phyloP scores from a whole-genome alignment of 345 rosid genomes.

The Noccaea caerulescens region DNA sequence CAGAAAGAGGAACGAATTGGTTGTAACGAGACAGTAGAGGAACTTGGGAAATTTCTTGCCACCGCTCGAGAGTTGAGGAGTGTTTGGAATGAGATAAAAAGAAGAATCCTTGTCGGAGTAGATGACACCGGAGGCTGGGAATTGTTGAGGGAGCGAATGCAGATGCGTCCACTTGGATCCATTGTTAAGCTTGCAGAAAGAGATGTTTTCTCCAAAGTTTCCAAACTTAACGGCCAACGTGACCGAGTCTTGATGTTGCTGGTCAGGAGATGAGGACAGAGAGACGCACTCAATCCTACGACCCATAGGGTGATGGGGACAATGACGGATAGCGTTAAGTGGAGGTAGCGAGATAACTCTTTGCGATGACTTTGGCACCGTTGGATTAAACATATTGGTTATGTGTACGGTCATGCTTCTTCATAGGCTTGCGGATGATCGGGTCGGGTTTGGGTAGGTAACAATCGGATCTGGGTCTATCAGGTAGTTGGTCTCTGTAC shows the following conservation, averaged over 20 bases:
- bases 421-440: no score
- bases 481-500: no score
- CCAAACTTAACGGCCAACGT: background rate
- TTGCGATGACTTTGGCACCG: conserved; percentile 11
- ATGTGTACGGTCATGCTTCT: conserved; percentile 4
- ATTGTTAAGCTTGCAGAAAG: conserved; percentile 5
- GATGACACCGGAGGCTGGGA: background rate
- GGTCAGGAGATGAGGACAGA: conserved; percentile 17
- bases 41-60: background rate
- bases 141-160: background rate
- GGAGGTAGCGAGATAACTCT: conserved; percentile 16
- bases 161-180: background rate
- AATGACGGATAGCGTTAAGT: background rate
- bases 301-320: no score
- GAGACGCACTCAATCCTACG: background rate
- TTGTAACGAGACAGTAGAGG: background rate
- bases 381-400: conserved; percentile 6
- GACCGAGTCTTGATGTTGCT: background rate
- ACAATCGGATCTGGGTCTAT: no score
- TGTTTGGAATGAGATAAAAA: background rate
- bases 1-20: background rate
- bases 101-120: conserved; percentile 8
- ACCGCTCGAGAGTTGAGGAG: background rate
- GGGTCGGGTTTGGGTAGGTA: no score
- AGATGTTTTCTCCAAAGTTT: background rate